These are phyloP conservation scores for Dactylellina parvicollis DNA, from an alignment of 2,329 filamentous ascomycete genomes.

Conservation along the genomic window DNA sequence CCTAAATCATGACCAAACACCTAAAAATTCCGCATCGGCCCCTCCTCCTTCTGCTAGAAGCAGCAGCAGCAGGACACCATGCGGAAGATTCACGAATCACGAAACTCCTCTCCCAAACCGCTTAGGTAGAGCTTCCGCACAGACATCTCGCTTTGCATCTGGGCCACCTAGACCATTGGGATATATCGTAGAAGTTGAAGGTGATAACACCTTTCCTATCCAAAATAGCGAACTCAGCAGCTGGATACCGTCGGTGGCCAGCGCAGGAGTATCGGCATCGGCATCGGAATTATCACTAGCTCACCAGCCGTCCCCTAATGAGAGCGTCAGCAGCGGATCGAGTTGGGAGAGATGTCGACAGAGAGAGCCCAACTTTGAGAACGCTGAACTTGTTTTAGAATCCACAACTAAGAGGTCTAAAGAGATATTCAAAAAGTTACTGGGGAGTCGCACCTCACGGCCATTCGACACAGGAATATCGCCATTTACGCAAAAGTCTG, in stretches of 20 bases:
- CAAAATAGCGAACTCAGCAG: not conserved
- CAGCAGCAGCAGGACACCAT: not conserved
- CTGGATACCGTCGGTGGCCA: not conserved
- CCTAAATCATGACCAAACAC: not conserved
- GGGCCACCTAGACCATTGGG: not conserved
- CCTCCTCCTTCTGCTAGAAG: not conserved
- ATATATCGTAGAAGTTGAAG: slow-evolving; percentile 43
- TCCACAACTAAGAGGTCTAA: slow-evolving; percentile 28
- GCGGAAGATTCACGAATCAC: not conserved
- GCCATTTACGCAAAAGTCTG: slow-evolving; percentile 16
- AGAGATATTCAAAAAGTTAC: slow-evolving; percentile 40
- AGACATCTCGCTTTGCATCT: not conserved
- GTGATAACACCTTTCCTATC: slow-evolving; percentile 31
- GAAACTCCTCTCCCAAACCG: not conserved
- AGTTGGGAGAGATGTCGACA: slow-evolving; percentile 18
- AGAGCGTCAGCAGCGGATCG: not conserved
- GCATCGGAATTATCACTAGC: not conserved
- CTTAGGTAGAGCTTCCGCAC: not conserved
- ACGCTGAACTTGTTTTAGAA: slow-evolving; percentile 4
- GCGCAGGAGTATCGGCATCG: not conserved
- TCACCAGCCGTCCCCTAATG: not conserved
- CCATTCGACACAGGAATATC: slow-evolving; percentile 18
- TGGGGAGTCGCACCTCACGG: slow-evolving; percentile 15
- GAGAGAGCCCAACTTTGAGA: not conserved
- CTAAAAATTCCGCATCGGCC: not conserved